phyloP scores from a whole-genome alignment of 2,329 filamentous ascomycete genomes.

The Diaporthe citri region DNA sequence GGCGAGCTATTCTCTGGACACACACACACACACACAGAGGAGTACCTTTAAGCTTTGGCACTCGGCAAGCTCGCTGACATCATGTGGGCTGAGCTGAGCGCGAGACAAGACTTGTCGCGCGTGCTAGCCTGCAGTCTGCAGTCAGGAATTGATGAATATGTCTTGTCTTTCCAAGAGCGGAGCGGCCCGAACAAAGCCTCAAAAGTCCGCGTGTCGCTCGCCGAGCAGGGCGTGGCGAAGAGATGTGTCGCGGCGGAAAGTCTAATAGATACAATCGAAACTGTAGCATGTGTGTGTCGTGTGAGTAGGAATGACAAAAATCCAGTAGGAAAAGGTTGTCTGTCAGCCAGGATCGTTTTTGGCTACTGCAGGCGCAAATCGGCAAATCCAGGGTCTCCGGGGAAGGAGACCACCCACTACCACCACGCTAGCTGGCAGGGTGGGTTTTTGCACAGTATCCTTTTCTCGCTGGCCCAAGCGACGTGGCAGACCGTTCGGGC shows the following conservation, averaged over 20 bases:
- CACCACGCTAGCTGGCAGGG: slow-evolving; percentile 9
- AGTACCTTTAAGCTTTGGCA: not conserved
- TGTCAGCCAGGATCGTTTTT: slow-evolving; percentile 8
- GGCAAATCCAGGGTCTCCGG: slow-evolving; percentile 32
- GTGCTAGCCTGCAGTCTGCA: slow-evolving; percentile 15
- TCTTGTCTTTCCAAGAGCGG: slow-evolving; percentile 17
- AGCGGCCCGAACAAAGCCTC: slow-evolving; percentile 5
- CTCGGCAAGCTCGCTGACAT: slow-evolving; percentile 19
- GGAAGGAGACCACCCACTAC: slow-evolving; percentile 1
- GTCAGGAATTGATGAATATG: slow-evolving; percentile 18
- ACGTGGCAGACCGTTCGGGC: slow-evolving; percentile 24
- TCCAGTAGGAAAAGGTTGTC: not conserved
- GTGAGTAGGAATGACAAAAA: slow-evolving; percentile 2
- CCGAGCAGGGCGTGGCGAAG: slow-evolving; percentile 9
- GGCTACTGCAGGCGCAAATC: slow-evolving; percentile 14
- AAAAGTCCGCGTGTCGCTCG: slow-evolving; percentile 11
- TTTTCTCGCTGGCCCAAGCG: slow-evolving; percentile 5
- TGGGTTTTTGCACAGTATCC: slow-evolving; percentile 24
- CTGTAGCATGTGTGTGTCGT: not conserved
- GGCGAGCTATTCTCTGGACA: not conserved
- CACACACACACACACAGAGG: not conserved
- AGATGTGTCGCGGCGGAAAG: not conserved
- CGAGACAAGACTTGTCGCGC: slow-evolving; percentile 25
- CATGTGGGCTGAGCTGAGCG: slow-evolving; percentile 25
- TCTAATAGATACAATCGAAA: slow-evolving; percentile 7